phyloP scores from a whole-genome alignment of 306 rosid genomes.

The cucumber (Cucumis sativus) region Cucumber_9930_V3 NC_026655.2:4177501-4178000 shows the following conservation, averaged over 20 bases:
- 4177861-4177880: not conserved
- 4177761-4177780: not conserved
- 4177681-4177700: not conserved
- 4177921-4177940: conserved; percentile 7
- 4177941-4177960: not conserved
- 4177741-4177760: not conserved
- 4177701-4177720: not conserved
- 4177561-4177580: no score
- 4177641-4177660: not conserved
- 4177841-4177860: not conserved
- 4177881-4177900: conserved; percentile 3
- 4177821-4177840: not conserved
- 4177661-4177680: not conserved
- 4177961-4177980: conserved; percentile 1
- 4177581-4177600: no score
- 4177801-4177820: not conserved
- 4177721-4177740: not conserved
- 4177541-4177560: no score
- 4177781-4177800: not conserved
- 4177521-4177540: no score
- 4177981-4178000: not conserved
- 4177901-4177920: conserved; percentile 4
- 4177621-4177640: no score
- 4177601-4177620: no score
- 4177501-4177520: no score